Evolutionary conservation across 768 basidiomycete genomes (phyloP), one percentile per base, ranked within the genome.

Genomic region (Boletus fagicola): DNA sequence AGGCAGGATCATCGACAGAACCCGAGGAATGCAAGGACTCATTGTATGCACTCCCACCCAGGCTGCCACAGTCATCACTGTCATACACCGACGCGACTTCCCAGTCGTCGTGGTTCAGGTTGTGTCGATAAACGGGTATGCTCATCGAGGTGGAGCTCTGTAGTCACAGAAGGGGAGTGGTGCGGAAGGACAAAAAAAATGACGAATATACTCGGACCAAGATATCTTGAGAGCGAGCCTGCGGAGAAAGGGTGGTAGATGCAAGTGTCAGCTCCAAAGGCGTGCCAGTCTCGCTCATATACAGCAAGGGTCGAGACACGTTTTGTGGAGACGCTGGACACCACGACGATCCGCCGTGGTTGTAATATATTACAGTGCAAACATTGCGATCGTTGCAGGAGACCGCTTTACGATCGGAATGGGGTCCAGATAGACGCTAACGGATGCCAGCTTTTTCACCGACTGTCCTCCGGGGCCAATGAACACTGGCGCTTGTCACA

Each of bases 41-140:
- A 28, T 57, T 28, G 48, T 56, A 67, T 49, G 20, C 53, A 42
- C 68, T 71, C 16, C 65, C 60, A 8, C 61, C 65, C 20, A 63
- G 33, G 31, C 62, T 71, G 45, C 59, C 62, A 57, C 69, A 63
- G 54, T 67, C 69, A 58, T 70, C 68, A 53, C 69, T 70, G 44
- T 63, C 58, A 51, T 70, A 70, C 26, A 65, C 59, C 33, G 68
- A 70, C 20, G 67, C 68, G 49, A 71, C 56, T 53, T 70, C 68
- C 68, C 68, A 70, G 57, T 70, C 68, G 28, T 65, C 59, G 45
- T 62, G 54, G 36, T 52, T 20, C 39, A 50, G 26, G 36, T 71
- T 70, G 47, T 70, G 69, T 38, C 68, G 65, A 43, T 56, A 70
- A 20, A 70, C 28, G 22, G 68, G 68, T 24, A 70, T 69, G 44